Conservation (phyloP, 257 asterid species). For the Capsicum baccatum region DNA sequence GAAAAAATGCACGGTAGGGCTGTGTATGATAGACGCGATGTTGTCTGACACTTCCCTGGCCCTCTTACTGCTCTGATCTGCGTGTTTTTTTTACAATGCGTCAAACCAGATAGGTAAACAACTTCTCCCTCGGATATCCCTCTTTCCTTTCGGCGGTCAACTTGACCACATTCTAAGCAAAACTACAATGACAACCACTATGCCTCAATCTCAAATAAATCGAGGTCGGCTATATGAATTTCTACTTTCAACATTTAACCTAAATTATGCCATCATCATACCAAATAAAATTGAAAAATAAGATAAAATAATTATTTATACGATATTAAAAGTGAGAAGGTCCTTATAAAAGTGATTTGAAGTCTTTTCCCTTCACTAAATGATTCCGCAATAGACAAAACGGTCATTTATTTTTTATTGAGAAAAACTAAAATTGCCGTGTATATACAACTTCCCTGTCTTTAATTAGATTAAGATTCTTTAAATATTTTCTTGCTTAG, state of each 20-base stretch:
- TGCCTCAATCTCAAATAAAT: background rate
- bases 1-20: constrained; percentile 11
- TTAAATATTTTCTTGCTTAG: too few relatives aligned
- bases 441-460: too few relatives aligned
- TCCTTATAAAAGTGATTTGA: too few relatives aligned
- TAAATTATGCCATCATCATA: background rate
- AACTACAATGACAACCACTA: background rate
- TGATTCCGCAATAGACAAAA: too few relatives aligned
- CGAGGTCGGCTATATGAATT: background rate
- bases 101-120: constrained; percentile 9
- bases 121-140: background rate
- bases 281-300: background rate
- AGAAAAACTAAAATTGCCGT: too few relatives aligned
- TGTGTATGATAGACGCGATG: background rate
- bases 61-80: background rate
- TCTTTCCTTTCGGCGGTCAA: background rate
- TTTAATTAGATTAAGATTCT: too few relatives aligned
- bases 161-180: constrained; percentile 16
- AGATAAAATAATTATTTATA: background rate
- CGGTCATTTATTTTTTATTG: too few relatives aligned
- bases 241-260: background rate
- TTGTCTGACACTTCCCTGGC: background rate
- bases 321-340: background rate
- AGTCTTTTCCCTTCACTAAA: too few relatives aligned
- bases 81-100: background rate